These are phyloP conservation scores for Globisporangium heterothallicum DNA, from an alignment of 352 stramenopile genomes.

Conservation along the genomic window DNA sequence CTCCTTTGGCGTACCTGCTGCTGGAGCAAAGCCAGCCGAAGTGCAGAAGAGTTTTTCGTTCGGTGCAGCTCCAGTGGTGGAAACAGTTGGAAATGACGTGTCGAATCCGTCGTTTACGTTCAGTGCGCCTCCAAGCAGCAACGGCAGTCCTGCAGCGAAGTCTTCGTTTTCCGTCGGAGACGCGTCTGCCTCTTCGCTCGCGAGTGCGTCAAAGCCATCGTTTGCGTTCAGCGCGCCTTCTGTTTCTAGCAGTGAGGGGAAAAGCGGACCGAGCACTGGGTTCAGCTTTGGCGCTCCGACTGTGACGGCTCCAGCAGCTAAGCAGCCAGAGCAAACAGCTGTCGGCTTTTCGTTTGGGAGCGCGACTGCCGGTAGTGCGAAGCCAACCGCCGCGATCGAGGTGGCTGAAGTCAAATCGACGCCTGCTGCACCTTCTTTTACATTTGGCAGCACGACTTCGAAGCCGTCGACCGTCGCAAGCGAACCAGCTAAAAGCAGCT, in stretches of 20 bases:
- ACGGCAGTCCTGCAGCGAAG: constrained; percentile 13
- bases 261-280: constrained; percentile 6
- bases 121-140: constrained; percentile 30
- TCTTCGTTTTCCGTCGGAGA: constrained; percentile 21
- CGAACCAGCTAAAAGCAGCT: background rate
- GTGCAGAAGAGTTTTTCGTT: constrained; percentile 24
- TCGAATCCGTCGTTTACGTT: constrained; percentile 46
- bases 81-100: constrained; percentile 8
- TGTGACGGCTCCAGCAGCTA: background rate
- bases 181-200: background rate
- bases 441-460: constrained; percentile 9
- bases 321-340: constrained; percentile 4
- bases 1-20: constrained; percentile 19
- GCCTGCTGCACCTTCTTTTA: constrained; percentile 11
- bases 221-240: constrained; percentile 16
- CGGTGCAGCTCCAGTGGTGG: constrained; percentile 9
- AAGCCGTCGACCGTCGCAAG: background rate
- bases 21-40: constrained; percentile 8
- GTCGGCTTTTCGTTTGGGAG: background rate
- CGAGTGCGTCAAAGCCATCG: constrained; percentile 13
- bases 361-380: background rate
- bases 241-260: background rate
- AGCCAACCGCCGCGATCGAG: background rate
- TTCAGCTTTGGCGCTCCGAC: constrained; percentile 28
- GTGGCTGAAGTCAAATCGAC: background rate